Evolutionary conservation across 495 filamentous ascomycete genomes (phyloP), one percentile per base, ranked within the genome.

Genomic region (Xylaria nigripes): DNA sequence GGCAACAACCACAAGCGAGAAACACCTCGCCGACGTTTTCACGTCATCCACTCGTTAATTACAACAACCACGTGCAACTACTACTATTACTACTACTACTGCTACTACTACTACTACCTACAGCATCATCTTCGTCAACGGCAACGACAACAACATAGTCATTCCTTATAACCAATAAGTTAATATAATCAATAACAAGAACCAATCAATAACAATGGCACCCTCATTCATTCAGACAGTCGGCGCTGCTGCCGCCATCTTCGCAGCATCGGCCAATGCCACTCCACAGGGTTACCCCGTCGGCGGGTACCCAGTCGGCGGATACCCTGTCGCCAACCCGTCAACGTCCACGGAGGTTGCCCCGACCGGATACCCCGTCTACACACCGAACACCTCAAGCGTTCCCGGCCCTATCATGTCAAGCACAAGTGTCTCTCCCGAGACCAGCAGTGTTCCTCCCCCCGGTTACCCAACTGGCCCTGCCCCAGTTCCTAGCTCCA

Each of bases 41-140:
- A 71, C 73, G 74, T 77, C 74, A 70, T 60, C 59, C 73, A 63
- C 58, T 75, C 71, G 52, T 74, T 74, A 45, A 44, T 57, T 41
- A 9, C 27, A 36, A 22, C 48, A 53, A 44, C 41, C n/a, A n/a
- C n/a, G n/a, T n/a, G n/a, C n/a, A n/a, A n/a, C n/a, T n/a, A n/a
- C n/a, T n/a, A n/a, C n/a, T n/a, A n/a, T n/a, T n/a, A n/a, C n/a
- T n/a, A n/a, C n/a, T n/a, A n/a, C n/a, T n/a, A n/a, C n/a, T n/a
- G n/a, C n/a, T n/a, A n/a, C n/a, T n/a, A n/a, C n/a, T n/a, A n/a
- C n/a, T n/a, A n/a, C n/a, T n/a, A n/a, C n/a, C n/a, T n/a, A n/a
- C n/a, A n/a, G n/a, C n/a, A n/a, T n/a, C n/a, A n/a, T n/a, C n/a
- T n/a, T n/a, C n/a, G n/a, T n/a, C n/a, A n/a, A n/a, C n/a, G n/a